Conservation (phyloP, 192 early-diverging fungal species). For the Coemansia sp. region DNA sequence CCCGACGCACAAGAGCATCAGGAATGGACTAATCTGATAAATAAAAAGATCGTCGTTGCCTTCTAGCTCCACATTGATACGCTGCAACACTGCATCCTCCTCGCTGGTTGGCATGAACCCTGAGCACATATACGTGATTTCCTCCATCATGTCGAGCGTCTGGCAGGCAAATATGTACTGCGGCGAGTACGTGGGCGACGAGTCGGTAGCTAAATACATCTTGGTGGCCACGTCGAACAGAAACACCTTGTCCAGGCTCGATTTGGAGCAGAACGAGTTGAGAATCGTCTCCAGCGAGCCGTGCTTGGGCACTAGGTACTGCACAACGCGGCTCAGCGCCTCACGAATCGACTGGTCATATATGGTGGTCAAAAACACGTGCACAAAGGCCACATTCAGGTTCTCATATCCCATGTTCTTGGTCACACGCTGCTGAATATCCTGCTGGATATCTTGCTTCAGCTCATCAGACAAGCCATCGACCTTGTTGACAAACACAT, state of each 20-base stretch:
- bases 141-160: slow-evolving; percentile 91
- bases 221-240: slow-evolving; percentile 87
- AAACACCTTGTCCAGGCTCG: slow-evolving; percentile 95
- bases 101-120: slow-evolving; percentile 12
- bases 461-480: slow-evolving; percentile 94
- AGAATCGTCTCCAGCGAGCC: slow-evolving; percentile 86
- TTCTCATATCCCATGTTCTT: slow-evolving; percentile 82
- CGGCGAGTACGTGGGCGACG: slow-evolving; percentile 84
- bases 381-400: slow-evolving; percentile 73
- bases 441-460: slow-evolving; percentile 93
- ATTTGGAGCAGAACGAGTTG: slow-evolving; percentile 92
- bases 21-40: slow-evolving; percentile 39
- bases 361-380: slow-evolving; percentile 88
- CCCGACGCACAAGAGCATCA: slow-evolving; percentile 39
- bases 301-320: slow-evolving; percentile 82
- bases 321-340: slow-evolving; percentile 91
- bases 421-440: slow-evolving; percentile 87
- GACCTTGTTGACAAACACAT: slow-evolving; percentile 96
- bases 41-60: slow-evolving; percentile 27
- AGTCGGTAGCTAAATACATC: slow-evolving; percentile 94
- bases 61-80: slow-evolving; percentile 25
- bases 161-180: slow-evolving; percentile 91
- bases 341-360: slow-evolving; percentile 94
- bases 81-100: slow-evolving; percentile 23
- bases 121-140: slow-evolving; percentile 73